phyloP scores from a whole-genome alignment of 129 eudicot genomes.

The Flaveria trinervia region DNA sequence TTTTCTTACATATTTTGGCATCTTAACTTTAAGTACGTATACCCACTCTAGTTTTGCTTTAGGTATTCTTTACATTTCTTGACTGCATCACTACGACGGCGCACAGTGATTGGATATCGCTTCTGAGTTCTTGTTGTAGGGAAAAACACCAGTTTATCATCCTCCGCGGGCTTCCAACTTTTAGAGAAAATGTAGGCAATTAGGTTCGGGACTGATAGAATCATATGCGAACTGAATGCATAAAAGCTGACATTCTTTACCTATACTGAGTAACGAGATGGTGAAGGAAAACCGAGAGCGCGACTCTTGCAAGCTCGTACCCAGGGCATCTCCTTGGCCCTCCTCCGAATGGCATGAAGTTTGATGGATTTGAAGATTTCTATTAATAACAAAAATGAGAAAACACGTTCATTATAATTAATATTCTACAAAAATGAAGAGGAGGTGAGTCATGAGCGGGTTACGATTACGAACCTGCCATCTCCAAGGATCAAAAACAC shows the following conservation, averaged over 20 bases:
- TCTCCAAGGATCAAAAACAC: slow-evolving; percentile 87
- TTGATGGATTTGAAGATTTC: slow-evolving; percentile 38
- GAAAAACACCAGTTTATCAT: slow-evolving; percentile 81
- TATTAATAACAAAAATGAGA: slow-evolving; percentile 11
- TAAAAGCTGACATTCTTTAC: slow-evolving; percentile 21
- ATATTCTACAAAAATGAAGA: background rate
- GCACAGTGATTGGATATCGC: slow-evolving; percentile 68
- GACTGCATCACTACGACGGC: slow-evolving; percentile 26
- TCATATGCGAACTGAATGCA: background rate
- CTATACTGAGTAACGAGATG: slow-evolving; percentile 76
- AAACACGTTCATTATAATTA: background rate
- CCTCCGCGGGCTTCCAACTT: slow-evolving; percentile 90
- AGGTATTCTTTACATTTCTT: slow-evolving; percentile 7
- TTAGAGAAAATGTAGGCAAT: background rate
- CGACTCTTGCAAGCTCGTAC: slow-evolving; percentile 84
- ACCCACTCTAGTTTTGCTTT: background rate
- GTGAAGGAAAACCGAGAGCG: slow-evolving; percentile 84
- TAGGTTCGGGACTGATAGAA: background rate
- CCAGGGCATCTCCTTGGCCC: slow-evolving; percentile 98
- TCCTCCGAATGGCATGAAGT: slow-evolving; percentile 92
- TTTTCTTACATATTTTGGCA: slow-evolving; percentile 5
- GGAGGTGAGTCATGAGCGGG: slow-evolving; percentile 13
- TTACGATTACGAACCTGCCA: slow-evolving; percentile 57
- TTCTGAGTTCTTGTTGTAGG: slow-evolving; percentile 90
- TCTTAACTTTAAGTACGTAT: slow-evolving; percentile 17